Evolutionary conservation across 139 green algal genomes (phyloP).

Genomic region (Chlorokybus atmophyticus): DNA sequence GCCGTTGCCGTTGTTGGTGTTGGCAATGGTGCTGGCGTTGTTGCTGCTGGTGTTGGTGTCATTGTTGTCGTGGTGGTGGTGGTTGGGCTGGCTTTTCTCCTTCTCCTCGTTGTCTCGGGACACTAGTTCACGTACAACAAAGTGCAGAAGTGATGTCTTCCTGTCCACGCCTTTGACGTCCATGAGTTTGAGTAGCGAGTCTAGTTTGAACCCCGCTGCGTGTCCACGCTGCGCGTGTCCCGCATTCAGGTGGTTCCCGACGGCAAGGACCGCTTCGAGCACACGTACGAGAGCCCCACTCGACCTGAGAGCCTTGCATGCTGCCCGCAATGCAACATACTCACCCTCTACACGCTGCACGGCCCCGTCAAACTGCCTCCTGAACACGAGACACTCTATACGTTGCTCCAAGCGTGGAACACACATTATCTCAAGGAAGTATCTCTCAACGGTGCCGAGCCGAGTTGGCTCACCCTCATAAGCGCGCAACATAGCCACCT

Average conservation of each 20-base stretch:
- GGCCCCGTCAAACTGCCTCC: too few relatives aligned
- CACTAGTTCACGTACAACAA: constrained; percentile 45
- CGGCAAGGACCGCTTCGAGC: constrained; percentile 42
- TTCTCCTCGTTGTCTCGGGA: constrained; percentile 12
- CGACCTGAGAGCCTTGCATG: constrained; percentile 26
- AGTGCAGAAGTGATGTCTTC: constrained; percentile 61
- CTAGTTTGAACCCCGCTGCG: constrained; percentile 42
- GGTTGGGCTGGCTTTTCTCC: too few relatives aligned
- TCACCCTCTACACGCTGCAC: too few relatives aligned
- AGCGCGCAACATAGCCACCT: constrained; percentile 38
- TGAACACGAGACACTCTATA: constrained; percentile 52
- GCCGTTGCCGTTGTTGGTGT: too few relatives aligned
- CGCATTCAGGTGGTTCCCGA: constrained; percentile 55
- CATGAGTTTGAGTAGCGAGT: constrained; percentile 39
- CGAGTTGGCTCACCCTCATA: constrained; percentile 36
- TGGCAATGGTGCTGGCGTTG: too few relatives aligned
- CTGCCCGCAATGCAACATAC: too few relatives aligned
- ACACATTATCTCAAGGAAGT: constrained; percentile 60
- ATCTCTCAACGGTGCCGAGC: constrained; percentile 62
- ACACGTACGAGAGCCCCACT: constrained; percentile 12
- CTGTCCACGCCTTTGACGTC: constrained; percentile 49
- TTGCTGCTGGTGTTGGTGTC: too few relatives aligned
- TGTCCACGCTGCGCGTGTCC: constrained; percentile 41
- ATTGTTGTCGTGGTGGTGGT: too few relatives aligned
- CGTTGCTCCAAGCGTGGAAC: constrained; percentile 54